Percentiles rank a stretch among this genome's conserved stretches.
Evolutionary conservation across 2,329 filamentous ascomycete species (phyloP).

Genomic region (Aspergillus neotritici): DNA sequence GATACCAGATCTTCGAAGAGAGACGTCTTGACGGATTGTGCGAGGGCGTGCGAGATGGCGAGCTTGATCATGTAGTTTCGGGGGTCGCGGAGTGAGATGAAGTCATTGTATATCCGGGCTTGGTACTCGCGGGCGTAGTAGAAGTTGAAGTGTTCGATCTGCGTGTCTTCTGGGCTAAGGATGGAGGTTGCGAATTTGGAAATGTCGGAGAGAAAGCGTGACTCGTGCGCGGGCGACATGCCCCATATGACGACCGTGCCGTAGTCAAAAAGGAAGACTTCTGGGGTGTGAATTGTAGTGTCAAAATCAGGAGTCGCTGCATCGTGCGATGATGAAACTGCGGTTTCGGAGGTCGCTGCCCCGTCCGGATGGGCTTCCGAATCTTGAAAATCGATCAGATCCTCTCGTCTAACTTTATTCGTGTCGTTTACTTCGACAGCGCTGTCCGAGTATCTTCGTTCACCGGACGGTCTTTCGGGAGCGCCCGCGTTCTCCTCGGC

Average conservation of each 20-base stretch:
- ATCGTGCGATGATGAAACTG: slow-evolving; percentile 17
- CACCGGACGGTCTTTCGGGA: slow-evolving; percentile 39
- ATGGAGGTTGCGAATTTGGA: slow-evolving; percentile 92
- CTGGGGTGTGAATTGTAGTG: slow-evolving; percentile 81
- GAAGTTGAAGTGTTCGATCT: slow-evolving; percentile 98
- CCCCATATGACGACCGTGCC: slow-evolving; percentile 98
- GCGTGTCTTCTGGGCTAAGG: slow-evolving; percentile 77
- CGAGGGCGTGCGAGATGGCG: slow-evolving; percentile 89
- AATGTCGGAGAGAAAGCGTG: slow-evolving; percentile 86
- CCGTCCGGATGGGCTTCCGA: slow-evolving; percentile 28
- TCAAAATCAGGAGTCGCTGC: slow-evolving; percentile 64
- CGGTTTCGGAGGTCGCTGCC: slow-evolving; percentile 18
- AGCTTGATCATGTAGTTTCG: slow-evolving; percentile 97
- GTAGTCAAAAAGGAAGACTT: slow-evolving; percentile 95
- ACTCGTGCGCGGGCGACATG: slow-evolving; percentile 86
- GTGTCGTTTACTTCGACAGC: slow-evolving; percentile 62
- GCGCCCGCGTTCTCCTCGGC: slow-evolving; percentile 22
- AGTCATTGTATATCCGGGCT: slow-evolving; percentile 98
- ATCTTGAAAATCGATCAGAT: slow-evolving; percentile 58
- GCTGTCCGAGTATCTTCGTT: slow-evolving; percentile 64
- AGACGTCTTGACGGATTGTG: slow-evolving; percentile 96
- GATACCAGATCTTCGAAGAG: slow-evolving; percentile 94
- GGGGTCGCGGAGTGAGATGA: slow-evolving; percentile 90
- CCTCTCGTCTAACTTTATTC: slow-evolving; percentile 51
- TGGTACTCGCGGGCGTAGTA: slow-evolving; percentile 99